Evolutionary conservation across 2,329 filamentous ascomycete genomes (phyloP).

Genomic region (Corniculantispora saksenae): DNA sequence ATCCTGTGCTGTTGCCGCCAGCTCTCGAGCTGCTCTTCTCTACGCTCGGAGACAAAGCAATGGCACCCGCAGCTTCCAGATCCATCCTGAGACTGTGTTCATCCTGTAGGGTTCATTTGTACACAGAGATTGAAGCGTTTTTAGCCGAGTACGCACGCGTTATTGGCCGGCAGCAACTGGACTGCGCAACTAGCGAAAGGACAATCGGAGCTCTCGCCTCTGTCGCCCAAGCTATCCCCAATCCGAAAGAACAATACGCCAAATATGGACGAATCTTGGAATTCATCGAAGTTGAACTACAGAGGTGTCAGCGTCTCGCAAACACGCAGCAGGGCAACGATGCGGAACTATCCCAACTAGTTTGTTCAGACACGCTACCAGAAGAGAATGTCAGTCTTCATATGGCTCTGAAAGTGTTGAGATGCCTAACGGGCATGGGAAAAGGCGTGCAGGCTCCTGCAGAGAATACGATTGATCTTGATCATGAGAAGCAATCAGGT

Average conservation of each 20-base stretch:
- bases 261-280: constrained; percentile 60
- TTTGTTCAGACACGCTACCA: constrained; percentile 28
- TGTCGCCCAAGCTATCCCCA: constrained; percentile 70
- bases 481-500: constrained; percentile 42
- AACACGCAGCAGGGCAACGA: not conserved
- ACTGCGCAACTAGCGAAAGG: constrained; percentile 70
- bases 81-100: constrained; percentile 75
- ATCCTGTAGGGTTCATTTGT: constrained; percentile 70
- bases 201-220: constrained; percentile 73
- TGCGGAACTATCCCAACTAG: not conserved
- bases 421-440: constrained; percentile 69
- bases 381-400: constrained; percentile 49
- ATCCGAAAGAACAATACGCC: constrained; percentile 54
- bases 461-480: constrained; percentile 68
- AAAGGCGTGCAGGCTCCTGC: constrained; percentile 70
- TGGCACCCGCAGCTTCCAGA: constrained; percentile 70
- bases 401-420: constrained; percentile 57
- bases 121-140: constrained; percentile 67
- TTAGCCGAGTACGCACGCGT: constrained; percentile 71
- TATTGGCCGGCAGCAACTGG: constrained; percentile 52
- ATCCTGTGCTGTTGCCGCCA: constrained; percentile 65
- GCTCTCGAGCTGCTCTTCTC: constrained; percentile 75
- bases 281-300: constrained; percentile 61
- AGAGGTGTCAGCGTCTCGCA: constrained; percentile 22
- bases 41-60: constrained; percentile 61